Evolutionary conservation across 2,329 filamentous ascomycete genomes (phyloP).

Genomic region (Diaporthe sp.): DNA sequence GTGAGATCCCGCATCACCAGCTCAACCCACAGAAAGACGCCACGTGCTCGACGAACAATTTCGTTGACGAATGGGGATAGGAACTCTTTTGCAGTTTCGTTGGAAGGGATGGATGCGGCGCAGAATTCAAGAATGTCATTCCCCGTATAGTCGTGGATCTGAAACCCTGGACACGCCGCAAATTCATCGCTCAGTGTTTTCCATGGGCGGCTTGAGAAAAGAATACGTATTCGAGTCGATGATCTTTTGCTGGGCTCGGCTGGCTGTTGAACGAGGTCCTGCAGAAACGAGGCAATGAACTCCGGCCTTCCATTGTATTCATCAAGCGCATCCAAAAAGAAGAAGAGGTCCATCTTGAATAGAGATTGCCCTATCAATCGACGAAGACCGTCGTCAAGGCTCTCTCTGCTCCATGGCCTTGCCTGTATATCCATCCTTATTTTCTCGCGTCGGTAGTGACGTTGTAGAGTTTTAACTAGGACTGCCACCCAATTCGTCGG

Average conservation of each 20-base stretch:
- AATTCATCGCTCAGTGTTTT: not conserved
- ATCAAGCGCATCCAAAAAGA: constrained; percentile 15
- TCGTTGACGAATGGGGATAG: not conserved
- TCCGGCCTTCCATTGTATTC: constrained; percentile 4
- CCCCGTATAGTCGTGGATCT: not conserved
- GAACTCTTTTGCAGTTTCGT: not conserved
- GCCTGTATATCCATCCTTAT: not conserved
- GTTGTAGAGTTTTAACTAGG: not conserved
- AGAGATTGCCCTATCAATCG: not conserved
- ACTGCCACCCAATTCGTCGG: not conserved
- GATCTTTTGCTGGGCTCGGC: not conserved
- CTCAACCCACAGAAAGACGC: not conserved
- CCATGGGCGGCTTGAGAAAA: constrained; percentile 16
- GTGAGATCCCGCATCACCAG: not conserved
- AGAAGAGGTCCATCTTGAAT: not conserved
- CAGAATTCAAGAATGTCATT: not conserved
- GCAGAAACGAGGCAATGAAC: not conserved
- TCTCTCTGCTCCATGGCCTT: not conserved
- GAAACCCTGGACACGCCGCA: not conserved
- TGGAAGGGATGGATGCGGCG: too few relatives aligned
- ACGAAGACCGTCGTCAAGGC: not conserved
- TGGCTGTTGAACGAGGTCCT: not conserved
- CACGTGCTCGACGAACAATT: not conserved
- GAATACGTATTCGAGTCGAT: not conserved
- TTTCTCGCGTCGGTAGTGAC: not conserved